Evolutionary conservation across 352 stramenopile species (phyloP).

Genomic region (Pythium aristosporum): DNA sequence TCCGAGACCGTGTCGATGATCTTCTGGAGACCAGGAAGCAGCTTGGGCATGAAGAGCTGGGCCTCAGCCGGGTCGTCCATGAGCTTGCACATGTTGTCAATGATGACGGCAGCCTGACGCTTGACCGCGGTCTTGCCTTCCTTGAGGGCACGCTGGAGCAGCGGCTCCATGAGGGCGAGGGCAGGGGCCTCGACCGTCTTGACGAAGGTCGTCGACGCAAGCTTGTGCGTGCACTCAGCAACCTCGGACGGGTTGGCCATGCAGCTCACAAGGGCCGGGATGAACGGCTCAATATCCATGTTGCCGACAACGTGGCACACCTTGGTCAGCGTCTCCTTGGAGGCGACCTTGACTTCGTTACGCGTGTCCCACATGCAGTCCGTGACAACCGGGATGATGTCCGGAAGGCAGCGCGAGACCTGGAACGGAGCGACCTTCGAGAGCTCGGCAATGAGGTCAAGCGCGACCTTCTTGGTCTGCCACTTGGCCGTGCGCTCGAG

Average conservation of each 20-base stretch:
- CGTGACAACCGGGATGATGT: conserved; percentile 97
- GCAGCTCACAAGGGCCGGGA: conserved; percentile 94
- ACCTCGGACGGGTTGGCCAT: conserved; percentile 97
- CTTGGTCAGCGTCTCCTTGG: conserved; percentile 93
- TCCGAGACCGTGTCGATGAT: conserved; percentile 96
- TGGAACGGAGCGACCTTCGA: conserved; percentile 92
- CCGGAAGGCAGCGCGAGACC: conserved; percentile 93
- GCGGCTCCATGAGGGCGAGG: conserved; percentile 96
- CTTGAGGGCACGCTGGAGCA: conserved; percentile 94
- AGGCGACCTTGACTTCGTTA: conserved; percentile 96
- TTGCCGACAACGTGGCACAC: conserved; percentile 98
- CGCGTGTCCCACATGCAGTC: conserved; percentile 99
- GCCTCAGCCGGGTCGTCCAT: conserved; percentile 97
- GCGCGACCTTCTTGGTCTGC: conserved; percentile 96
- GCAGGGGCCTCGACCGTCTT: conserved; percentile 96
- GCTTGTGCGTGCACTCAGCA: conserved; percentile 98
- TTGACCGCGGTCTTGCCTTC: conserved; percentile 96
- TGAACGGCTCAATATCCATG: conserved; percentile 99
- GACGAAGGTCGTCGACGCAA: conserved; percentile 99
- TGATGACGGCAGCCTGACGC: conserved; percentile 97
- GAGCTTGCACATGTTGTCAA: conserved; percentile 99
- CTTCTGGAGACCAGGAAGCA: conserved; percentile 96
- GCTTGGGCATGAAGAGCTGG: conserved; percentile 96
- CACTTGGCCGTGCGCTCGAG: conserved; percentile 92
- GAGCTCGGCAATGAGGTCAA: conserved; percentile 94